Evolutionary conservation across 2,329 filamentous ascomycete genomes (phyloP).

Genomic region (Berkeleyomyces basicola): DNA sequence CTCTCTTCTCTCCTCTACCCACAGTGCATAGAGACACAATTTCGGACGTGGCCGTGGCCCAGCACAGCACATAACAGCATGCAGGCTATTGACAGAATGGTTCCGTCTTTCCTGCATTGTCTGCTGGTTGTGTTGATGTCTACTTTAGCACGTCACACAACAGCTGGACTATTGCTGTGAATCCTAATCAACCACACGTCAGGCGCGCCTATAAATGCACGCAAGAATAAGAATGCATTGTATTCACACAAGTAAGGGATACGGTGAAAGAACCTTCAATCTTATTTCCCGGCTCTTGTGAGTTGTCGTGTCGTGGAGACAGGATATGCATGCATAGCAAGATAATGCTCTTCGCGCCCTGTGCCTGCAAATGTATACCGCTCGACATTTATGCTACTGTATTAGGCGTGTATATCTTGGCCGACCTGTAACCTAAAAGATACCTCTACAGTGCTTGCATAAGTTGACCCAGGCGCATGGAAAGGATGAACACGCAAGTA

Average conservation of each 20-base stretch:
- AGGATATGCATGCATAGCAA: neutral
- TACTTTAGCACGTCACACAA: neutral
- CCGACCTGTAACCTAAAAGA: slow-evolving; percentile 1
- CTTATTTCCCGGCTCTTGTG: neutral
- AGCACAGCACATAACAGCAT: neutral
- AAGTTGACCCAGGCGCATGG: neutral
- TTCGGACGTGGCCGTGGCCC: neutral
- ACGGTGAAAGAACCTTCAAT: neutral
- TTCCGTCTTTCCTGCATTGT: neutral
- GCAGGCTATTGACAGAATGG: neutral
- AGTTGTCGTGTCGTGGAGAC: neutral
- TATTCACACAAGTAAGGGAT: neutral
- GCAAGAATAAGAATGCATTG: neutral
- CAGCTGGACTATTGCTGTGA: neutral
- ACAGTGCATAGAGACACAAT: neutral
- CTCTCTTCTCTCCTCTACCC: neutral
- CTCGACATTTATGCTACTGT: neutral
- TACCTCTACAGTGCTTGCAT: neutral
- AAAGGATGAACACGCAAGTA: neutral
- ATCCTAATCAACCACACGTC: neutral
- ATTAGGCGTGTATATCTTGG: neutral
- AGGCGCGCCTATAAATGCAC: neutral
- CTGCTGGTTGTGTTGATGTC: neutral
- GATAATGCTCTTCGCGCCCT: neutral
- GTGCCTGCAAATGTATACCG: neutral